A percentile compares a stretch with the other conserved stretches of the same genome.
Conservation (phyloP, 2,329 filamentous ascomycete genomes). For the Colletotrichum sp. region DNA sequence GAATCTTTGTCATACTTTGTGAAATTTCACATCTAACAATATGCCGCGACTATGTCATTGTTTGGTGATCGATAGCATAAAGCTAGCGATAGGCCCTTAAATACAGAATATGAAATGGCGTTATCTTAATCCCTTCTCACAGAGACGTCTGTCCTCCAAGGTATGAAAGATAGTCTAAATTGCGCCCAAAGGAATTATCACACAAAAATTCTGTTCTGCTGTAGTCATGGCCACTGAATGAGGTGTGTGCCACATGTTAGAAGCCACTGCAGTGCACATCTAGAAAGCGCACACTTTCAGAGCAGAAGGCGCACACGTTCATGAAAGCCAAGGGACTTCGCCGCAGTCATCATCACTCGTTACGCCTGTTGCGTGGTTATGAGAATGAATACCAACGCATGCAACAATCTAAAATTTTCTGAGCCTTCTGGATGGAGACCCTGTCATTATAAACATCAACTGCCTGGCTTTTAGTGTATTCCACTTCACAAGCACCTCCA, state of each 20-base stretch:
- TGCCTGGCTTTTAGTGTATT: fast-evolving
- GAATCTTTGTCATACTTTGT: not conserved
- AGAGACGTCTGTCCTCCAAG: fast-evolving
- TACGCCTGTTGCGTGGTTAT: fast-evolving
- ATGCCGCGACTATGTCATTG: not conserved
- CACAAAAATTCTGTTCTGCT: too few relatives aligned
- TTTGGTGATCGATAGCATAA: not conserved
- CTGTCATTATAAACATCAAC: not conserved
- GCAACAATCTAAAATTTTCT: fast-evolving
- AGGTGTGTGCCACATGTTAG: not conserved
- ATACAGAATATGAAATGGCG: not conserved
- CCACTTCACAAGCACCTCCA: not conserved
- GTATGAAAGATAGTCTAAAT: not conserved
- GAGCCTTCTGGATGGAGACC: not conserved
- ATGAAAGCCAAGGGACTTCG: fast-evolving
- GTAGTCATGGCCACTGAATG: not conserved
- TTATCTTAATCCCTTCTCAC: not conserved
- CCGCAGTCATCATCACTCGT: fast-evolving
- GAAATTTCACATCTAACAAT: not conserved
- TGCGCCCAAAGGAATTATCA: not conserved
- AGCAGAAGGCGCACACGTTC: fast-evolving
- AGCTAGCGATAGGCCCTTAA: not conserved
- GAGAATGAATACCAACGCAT: not conserved
- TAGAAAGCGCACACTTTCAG: too few relatives aligned
- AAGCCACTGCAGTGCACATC: not conserved